Evolutionary conservation across 768 basidiomycete species (phyloP), one percentile per base, ranked within the genome.

Genomic region (Gymnopilus dilepis): DNA sequence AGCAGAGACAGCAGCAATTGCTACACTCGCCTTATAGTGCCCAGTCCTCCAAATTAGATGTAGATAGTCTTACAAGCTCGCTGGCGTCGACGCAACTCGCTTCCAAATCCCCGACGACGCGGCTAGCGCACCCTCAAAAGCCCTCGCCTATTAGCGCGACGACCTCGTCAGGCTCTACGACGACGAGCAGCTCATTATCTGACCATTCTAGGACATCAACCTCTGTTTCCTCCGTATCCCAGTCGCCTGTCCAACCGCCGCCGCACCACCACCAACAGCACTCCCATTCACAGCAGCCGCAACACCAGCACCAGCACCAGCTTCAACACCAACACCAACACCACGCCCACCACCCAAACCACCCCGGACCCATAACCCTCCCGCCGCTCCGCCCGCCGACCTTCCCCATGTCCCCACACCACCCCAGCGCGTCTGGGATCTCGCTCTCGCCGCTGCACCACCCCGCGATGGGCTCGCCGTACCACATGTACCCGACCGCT

Each of bases 221-320:
- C 87, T 30, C 90, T 87, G 1, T 86, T 82, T 0, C 82, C 79
- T 22, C 70, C 13, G 42, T 64, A 21, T 43, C 61, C 11, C 37
- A 58, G 17, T 59, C 57, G 3, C 58, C 57, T 28, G 50, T 34
- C 6, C 57, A 52, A 40, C 42, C 41, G 11, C 37, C 59, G 22
- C 15, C 38, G 12, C 59, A 55, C 17, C 66, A 64, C 13, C 61
- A 62, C 7, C 60, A 62, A 31, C 47, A 47, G 37, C 37, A 47
- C 24, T 19, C 56, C 15, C 38, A 53, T 3, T 40, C 62, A 21
- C 59, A 61, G 30, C 38, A 53, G 19, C 59, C 37, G 15, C 53
- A 59, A 28, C 51, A 50, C 19, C 60, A 56, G 34, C 15, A 9
- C 15, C n/a, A n/a, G n/a, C n/a, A n/a, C n/a, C n/a, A n/a, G n/a